Evolutionary conservation across 2,329 filamentous ascomycete genomes (phyloP), one percentile per base, ranked within the genome.

Genomic region (Zymoseptoria tritici): DNA sequence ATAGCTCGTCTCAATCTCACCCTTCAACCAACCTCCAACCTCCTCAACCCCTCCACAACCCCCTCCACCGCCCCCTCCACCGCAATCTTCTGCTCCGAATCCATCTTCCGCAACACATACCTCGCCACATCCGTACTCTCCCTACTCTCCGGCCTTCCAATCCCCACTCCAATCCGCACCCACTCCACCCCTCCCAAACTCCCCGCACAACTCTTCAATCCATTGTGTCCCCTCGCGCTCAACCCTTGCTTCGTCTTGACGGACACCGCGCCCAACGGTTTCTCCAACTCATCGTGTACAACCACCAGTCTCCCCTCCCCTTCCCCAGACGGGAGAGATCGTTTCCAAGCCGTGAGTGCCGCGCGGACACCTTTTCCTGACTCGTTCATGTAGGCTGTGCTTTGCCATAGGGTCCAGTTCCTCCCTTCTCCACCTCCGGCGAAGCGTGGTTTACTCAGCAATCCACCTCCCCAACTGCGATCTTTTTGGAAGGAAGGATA

Each of bases 271-370:
- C 91, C 91, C 1, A 91, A 70, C 2, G 81, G 77, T 50, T 83
- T 80, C 69, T 97, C 92, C 36, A 97, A 76, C 72, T 97, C 93
- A 72, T 97, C 93, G 73, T 97, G 91, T 20, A 97, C 78, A 11
- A 97, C 78, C 0, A 97, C 84, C 16, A 99, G 74, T 2, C 79
- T 76, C 2, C 79, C 76, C 19, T 73, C 71, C 20, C 62, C 59
- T 58, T 68, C 59, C 24, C 77, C 13, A 78, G 66, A 77, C 2
- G 62, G 42, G 64, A 64, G 67, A 13, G 52, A 59, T 26, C 62
- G 64, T 4, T 60, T 60, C 75, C 61, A 85, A n/a, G 83, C 77
- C 49, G 79, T 80, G 79, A 88, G 91, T 1, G 87, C 85, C 2
- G 79, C 79, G 3, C 83, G 78, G 0, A 96, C 82, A 61, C 86